A percentile compares a stretch with the other conserved stretches of the same genome.
Conservation (phyloP, 2,329 filamentous ascomycete species). For the Penicillium aurantiogriseum region DNA sequence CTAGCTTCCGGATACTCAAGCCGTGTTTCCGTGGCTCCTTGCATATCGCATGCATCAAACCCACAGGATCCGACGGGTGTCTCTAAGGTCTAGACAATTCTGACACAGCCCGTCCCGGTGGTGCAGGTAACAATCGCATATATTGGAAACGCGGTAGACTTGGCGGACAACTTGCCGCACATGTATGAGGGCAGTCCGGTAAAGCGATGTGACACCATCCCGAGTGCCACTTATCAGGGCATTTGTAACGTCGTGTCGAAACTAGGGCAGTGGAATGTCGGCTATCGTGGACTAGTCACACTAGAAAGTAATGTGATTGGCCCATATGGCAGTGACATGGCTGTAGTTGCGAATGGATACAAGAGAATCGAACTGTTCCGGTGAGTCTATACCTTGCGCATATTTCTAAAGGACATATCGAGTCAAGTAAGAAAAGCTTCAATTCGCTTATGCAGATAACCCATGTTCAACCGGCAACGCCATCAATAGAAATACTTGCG, state of each 20-base stretch:
- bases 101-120: conserved; percentile 30
- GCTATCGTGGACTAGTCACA: neutral
- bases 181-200: neutral
- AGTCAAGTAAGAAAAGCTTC: conserved; percentile 1
- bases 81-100: conserved; percentile 49
- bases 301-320: neutral
- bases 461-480: conserved; percentile 6
- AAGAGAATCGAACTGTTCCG: neutral
- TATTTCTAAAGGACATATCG: neutral
- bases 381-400: neutral
- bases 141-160: neutral
- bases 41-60: conserved; percentile 64
- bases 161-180: neutral
- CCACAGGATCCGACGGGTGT: conserved; percentile 67
- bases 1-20: conserved; percentile 52
- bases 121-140: neutral
- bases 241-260: neutral
- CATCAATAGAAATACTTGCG: neutral
- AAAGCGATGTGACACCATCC: neutral
- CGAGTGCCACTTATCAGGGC: no score
- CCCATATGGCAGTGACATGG: no score
- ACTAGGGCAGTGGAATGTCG: neutral
- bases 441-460: conserved; percentile 6
- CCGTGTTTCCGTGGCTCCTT: conserved; percentile 72
- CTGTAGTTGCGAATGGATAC: neutral